These are phyloP conservation scores for Yamadazyma dendronema DNA, from an alignment of 1,139 yeast genomes.

Conservation along the genomic window DNA sequence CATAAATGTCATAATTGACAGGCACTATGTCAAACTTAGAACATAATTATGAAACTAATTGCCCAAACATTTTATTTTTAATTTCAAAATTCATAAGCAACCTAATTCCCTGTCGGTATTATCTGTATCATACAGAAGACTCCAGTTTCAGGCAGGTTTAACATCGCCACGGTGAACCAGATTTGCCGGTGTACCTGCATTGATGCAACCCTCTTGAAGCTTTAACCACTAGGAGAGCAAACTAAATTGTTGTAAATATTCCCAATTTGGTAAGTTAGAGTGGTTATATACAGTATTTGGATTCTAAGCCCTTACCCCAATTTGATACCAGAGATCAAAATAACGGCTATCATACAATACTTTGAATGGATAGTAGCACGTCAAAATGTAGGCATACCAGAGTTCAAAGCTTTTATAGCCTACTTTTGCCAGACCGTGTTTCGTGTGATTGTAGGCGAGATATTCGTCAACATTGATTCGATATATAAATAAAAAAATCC, in stretches of 20 bases:
- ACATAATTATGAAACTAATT: no score
- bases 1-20: not conserved
- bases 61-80: no score
- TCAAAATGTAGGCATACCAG: not conserved
- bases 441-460: conserved; percentile 1
- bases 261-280: not conserved
- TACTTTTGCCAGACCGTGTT: conserved; percentile 6
- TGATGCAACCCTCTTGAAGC: not conserved
- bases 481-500: not conserved
- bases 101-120: no score
- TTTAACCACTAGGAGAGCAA: not conserved
- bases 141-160: not conserved
- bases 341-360: not conserved
- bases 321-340: conserved; percentile 1
- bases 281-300: not conserved
- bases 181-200: not conserved
- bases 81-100: no score
- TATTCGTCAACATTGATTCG: not conserved
- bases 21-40: not conserved
- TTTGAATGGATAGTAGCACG: conserved; percentile 3
- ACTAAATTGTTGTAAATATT: conserved; percentile 1
- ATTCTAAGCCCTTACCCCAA: not conserved
- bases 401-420: conserved; percentile 9
- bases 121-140: no score
- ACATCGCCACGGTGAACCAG: not conserved